Evolutionary conservation across 305 asterid genomes (phyloP), one percentile per base, ranked within the genome.

Genomic region (Fraxinus xanthoxyloides): DNA sequence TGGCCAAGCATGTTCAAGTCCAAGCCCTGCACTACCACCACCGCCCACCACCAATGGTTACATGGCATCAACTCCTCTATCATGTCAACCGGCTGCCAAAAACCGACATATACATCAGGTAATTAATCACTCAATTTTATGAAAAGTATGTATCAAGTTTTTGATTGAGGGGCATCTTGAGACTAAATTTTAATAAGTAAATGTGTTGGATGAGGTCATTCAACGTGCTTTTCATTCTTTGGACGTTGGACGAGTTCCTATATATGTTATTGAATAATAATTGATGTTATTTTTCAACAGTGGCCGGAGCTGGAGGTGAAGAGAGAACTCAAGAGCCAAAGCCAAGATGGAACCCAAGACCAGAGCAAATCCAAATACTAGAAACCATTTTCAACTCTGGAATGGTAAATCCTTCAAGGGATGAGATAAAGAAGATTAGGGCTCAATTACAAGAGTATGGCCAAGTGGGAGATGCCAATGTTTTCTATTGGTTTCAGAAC

Each of bases 1-100:
- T 95, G 99, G 99, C 99, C 98, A 17, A 95, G 99, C 85, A 92
- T 94, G 98, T 95, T 95, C 84, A 95, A 92, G 86, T 95, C 98
- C 84, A 95, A 95, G 78, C 95, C 97, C 83, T 87, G 86, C 85
- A 89, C 87, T 84, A 35, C 84, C 87, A 15, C 24, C 28, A 84
- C 31, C 78, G 80, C 76, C 91, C 90, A 87, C 59, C 87, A 80
- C 83, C 92, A 86, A 78, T 87, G 92, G 92, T 94, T 87, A 61
- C 83, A 84, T 30, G 89, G 88, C 43, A 76, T 86, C 43, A 88
- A 82, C 90, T 75, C 93, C 31, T 63, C 94, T 74, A 85, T 87
- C 36, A 10, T 89, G n/a, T 80, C 91, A 13, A 10, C 81, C 15
- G 75, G 83, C 69, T 85, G 86, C 79, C 87, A 88, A 77, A 84